Base-by-base conservation (phyloP, 106 monocot genomes). In the Narthecium ossifragum region DNA sequence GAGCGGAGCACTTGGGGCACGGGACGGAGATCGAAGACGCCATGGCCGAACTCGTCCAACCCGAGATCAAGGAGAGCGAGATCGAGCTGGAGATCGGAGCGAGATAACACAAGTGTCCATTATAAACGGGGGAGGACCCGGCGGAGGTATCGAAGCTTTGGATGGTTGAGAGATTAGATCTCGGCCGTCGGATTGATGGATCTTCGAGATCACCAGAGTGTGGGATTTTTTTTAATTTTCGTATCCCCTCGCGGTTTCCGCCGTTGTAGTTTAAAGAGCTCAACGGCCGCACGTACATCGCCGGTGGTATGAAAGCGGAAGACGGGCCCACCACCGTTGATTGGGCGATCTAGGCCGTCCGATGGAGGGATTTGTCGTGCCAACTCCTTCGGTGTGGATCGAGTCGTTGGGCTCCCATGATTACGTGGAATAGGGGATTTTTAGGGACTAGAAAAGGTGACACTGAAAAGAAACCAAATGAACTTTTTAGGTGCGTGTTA, bases 11-110 rank as follows among this genome's bases (percentile, higher is more conserved):
- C 50, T 73, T 73, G 25, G 66, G 65, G 73, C 73, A 73, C 8
- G 73, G 73, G 18, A 73, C 58, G 1, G 73, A 73, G 46, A 73
- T 73, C 34, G 63, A 63, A 31, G 49, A n/a, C n/a, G n/a, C 50
- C 62, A 57, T 75, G 22, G 49, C 8, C 20, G 32, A 31, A 15
- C 54, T 28, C 46, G n/a, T 8, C 31, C n/a, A 30, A 23, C 17
- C 40, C 14, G 50, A 52, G 53, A 63, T 28, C 21, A 31, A 34
- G 36, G 34, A 28, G 39, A 48, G 37, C 34, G 37, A 39, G 65
- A 52, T 27, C 30, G 46, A 46, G 56, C 5, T 21, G 36, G 32
- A 23, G 34, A 36, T 33, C 43, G n/a, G n/a, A n/a, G n/a, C n/a
- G n/a, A n/a, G n/a, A n/a, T n/a, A n/a, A n/a, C n/a, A n/a, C n/a